These are phyloP conservation scores for Clitopilus hobsonii DNA, from an alignment of 768 basidiomycete species.

Conservation along the genomic window DNA sequence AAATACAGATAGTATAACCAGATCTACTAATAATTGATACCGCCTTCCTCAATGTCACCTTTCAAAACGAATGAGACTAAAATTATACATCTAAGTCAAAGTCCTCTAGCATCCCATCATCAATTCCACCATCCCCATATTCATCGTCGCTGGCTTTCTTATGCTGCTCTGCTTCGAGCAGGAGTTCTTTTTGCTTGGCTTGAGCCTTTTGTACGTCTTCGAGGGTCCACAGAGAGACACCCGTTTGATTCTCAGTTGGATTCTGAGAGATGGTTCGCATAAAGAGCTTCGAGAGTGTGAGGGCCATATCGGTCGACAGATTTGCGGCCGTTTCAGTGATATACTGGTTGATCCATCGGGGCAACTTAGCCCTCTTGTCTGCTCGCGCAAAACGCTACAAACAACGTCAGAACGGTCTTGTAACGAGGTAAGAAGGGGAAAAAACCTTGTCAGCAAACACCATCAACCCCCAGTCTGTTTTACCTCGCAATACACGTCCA, in stretches of 20 bases:
- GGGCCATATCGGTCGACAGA: slow-evolving; percentile 95
- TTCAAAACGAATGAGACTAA: neutral
- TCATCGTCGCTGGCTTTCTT: slow-evolving; percentile 50
- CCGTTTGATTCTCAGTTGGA: slow-evolving; percentile 93
- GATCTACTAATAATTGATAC: neutral
- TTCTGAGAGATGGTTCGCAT: slow-evolving; percentile 99
- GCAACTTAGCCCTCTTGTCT: slow-evolving; percentile 92
- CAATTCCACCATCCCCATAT: slow-evolving; percentile 64
- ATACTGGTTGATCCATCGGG: slow-evolving; percentile 98
- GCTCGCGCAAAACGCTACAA: slow-evolving; percentile 83
- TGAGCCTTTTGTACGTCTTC: slow-evolving; percentile 89
- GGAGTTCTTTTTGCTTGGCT: slow-evolving; percentile 69
- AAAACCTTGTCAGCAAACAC: slow-evolving; percentile 96
- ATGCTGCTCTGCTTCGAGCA: slow-evolving; percentile 42
- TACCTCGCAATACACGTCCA: slow-evolving; percentile 93
- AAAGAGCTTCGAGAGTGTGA: slow-evolving; percentile 91
- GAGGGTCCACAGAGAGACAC: slow-evolving; percentile 91
- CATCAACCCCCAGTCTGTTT: slow-evolving; percentile 99
- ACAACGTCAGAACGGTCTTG: neutral
- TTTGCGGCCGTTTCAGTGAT: slow-evolving; percentile 98
- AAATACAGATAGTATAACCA: neutral
- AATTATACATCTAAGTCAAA: slow-evolving; percentile 42
- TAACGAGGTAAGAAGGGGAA: neutral
- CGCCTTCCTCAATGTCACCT: neutral
- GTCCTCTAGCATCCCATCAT: slow-evolving; percentile 57